Base-by-base conservation (phyloP, 129 eudicot genomes). In the Centella asiatica region DNA sequence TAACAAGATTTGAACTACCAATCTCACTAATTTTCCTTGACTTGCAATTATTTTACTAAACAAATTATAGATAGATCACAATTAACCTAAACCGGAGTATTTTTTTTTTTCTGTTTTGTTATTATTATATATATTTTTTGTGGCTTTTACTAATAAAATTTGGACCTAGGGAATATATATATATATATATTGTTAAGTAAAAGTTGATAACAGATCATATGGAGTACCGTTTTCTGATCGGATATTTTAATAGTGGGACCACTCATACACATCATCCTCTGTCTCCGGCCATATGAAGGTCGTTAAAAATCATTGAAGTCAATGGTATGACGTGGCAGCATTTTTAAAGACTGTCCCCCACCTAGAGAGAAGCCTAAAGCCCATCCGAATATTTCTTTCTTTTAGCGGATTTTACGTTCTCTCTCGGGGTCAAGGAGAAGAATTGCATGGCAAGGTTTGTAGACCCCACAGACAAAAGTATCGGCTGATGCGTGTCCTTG, bases 401-500 rank as follows among this genome's bases (percentile, higher is more conserved):
- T n/a, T n/a, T n/a, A n/a, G n/a, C n/a, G 46, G 46, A 42, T 42
- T 42, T 42, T 42, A 42, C 46, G 46, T n/a, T 42, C n/a, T 11
- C 46, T 42, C 19, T 42, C 1, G 13, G 13, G 13, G n/a, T 40
- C n/a, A n/a, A n/a, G 55, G 5, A 15, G 0, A 56, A 31, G 24
- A 3, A 7, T 15, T 56, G 61, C 61, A 28, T 31, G 60, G 39
- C 3, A 56, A n/a, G n/a, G n/a, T n/a, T 5, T 18, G 26, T 31
- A 26, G 61, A 55, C 25, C 60, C 42, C 23, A 8, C 61, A 17
- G 61, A 56, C 61, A 56, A 32, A 31, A 6, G 10, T 29, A 56
- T 56, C 61, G 42, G 39, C 61, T 22, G 44, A 27, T 4, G 6
- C 26, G 61, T 32, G 40, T 56, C 19, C n/a, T 56, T 56, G 25